phyloP scores from a whole-genome alignment of 1,139 yeast genomes.

The Geotrichum restrictum region DNA sequence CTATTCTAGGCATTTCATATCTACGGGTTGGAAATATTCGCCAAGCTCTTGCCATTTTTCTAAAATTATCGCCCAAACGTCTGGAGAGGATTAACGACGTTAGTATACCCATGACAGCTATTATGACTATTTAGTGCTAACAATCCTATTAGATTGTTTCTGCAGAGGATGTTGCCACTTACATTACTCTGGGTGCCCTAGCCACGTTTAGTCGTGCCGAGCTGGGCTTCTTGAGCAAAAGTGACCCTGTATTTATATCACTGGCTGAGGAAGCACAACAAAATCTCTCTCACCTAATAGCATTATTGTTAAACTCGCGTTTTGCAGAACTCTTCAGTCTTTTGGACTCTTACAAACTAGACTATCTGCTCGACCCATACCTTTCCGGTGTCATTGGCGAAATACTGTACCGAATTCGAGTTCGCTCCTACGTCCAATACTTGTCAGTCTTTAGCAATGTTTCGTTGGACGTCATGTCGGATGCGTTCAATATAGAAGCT shows the following conservation, averaged over 20 bases:
- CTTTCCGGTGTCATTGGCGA: slow-evolving; percentile 22
- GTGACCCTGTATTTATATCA: slow-evolving; percentile 62
- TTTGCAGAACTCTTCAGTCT: slow-evolving; percentile 23
- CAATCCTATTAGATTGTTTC: slow-evolving; percentile 6
- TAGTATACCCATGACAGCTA: not conserved
- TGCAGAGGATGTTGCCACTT: slow-evolving; percentile 25
- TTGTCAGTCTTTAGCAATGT: slow-evolving; percentile 26
- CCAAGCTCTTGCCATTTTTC: slow-evolving; percentile 14
- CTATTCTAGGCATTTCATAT: slow-evolving; percentile 15
- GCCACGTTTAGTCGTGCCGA: slow-evolving; percentile 29
- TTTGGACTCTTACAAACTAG: slow-evolving; percentile 23
- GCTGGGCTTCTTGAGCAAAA: slow-evolving; percentile 26
- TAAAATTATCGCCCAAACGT: slow-evolving; percentile 9
- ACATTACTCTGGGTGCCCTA: slow-evolving; percentile 29
- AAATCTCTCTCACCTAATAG: slow-evolving; percentile 21
- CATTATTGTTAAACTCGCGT: slow-evolving; percentile 22
- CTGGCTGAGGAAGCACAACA: slow-evolving; percentile 46
- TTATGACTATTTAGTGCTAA: not conserved
- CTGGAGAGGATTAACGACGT: not conserved
- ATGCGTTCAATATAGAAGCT: slow-evolving; percentile 12
- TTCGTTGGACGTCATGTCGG: slow-evolving; percentile 22
- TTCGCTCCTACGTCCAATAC: slow-evolving; percentile 28
- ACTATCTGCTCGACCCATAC: slow-evolving; percentile 25
- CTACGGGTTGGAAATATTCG: slow-evolving; percentile 14
- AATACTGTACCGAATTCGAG: slow-evolving; percentile 22